A percentile compares a stretch with the other conserved stretches of the same genome.
phyloP scores from a whole-genome alignment of 192 early-diverging fungal genomes.

The Coemansia sp. region DNA sequence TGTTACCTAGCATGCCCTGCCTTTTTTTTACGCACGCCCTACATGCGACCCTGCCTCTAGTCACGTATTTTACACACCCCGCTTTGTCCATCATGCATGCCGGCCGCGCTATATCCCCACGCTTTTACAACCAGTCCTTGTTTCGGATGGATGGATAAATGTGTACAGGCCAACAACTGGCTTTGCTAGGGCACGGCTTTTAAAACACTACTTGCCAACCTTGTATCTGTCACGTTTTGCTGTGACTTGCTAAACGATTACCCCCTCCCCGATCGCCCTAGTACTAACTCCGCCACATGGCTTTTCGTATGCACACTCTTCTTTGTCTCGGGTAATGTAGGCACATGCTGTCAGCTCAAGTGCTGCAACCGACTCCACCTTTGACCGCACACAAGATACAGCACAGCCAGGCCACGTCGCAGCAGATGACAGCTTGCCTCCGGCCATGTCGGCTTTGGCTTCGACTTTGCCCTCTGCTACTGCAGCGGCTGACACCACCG shows the following conservation, averaged over 20 bases:
- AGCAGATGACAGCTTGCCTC: neutral
- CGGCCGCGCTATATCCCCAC: neutral
- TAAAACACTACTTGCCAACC: neutral
- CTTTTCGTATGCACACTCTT: neutral
- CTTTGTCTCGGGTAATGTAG: neutral
- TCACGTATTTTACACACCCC: neutral
- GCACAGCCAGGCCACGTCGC: neutral
- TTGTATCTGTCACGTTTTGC: neutral
- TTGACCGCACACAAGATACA: neutral
- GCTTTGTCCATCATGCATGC: constrained; percentile 2
- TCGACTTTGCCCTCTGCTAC: neutral
- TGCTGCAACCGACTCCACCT: neutral
- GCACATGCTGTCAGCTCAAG: neutral
- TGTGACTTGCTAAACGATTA: neutral
- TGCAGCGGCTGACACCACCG: constrained; percentile 5
- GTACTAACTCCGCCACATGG: constrained; percentile 5
- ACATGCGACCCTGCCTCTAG: neutral
- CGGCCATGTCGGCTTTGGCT: neutral
- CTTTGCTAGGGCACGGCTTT: neutral
- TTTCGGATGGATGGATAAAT: neutral
- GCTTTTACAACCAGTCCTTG: neutral
- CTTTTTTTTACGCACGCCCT: neutral
- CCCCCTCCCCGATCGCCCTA: neutral
- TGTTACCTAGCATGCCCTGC: neutral
- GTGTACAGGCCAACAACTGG: neutral